These are phyloP conservation scores for Leccinum variicolor DNA, from an alignment of 768 basidiomycete genomes.

Conservation along the genomic window DNA sequence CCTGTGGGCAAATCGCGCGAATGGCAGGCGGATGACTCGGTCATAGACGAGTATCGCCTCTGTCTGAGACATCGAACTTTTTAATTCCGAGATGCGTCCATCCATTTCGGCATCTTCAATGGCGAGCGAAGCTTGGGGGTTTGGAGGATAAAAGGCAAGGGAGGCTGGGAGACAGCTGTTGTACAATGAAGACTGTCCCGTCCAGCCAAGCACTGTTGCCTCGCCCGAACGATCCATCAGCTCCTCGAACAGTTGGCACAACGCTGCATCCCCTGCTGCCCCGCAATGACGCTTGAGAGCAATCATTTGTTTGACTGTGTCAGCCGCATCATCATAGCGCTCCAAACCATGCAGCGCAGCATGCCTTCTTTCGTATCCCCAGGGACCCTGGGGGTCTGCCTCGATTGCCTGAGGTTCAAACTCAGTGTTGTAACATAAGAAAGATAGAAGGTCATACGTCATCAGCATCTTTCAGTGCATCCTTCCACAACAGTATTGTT, in stretches of 20 bases:
- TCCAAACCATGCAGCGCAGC: background rate
- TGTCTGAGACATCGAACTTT: background rate
- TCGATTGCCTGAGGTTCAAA: background rate
- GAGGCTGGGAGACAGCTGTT: too few relatives aligned
- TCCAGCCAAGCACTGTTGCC: too few relatives aligned
- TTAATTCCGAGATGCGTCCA: background rate
- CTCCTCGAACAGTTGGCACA: too few relatives aligned
- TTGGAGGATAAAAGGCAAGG: too few relatives aligned
- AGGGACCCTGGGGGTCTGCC: background rate
- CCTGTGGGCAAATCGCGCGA: background rate
- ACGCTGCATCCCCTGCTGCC: too few relatives aligned
- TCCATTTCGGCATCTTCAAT: background rate
- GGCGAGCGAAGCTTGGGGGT: too few relatives aligned
- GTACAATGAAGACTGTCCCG: too few relatives aligned
- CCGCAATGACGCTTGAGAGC: background rate
- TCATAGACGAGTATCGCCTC: background rate
- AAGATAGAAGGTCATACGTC: background rate
- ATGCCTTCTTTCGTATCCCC: conserved; percentile 1
- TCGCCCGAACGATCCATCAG: too few relatives aligned
- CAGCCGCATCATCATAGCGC: background rate
- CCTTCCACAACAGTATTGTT: background rate
- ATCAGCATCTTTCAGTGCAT: conserved; percentile 2
- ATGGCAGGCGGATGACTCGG: background rate
- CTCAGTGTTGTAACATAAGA: background rate
- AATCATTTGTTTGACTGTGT: background rate